Evolutionary conservation across 306 rosid genomes (phyloP).

Genomic region (Acacia melanoxylon): DNA sequence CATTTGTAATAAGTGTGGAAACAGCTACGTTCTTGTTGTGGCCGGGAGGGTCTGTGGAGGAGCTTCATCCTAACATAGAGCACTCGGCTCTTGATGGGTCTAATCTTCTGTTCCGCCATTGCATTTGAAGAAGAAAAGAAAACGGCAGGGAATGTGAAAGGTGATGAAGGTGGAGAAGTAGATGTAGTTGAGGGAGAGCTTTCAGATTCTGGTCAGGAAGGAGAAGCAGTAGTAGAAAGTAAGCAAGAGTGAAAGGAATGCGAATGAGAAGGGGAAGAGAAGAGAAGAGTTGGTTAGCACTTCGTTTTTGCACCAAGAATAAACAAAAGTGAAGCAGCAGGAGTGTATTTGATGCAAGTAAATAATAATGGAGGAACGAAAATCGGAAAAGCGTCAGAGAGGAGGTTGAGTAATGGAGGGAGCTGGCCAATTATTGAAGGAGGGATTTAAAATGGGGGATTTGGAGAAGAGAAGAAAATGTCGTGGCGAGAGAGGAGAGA

Average conservation of each 20-base stretch:
- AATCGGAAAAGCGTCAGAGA: neutral
- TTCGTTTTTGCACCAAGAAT: conserved; percentile 44
- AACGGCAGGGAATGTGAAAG: neutral
- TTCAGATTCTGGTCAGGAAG: conserved; percentile 59
- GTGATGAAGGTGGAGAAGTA: conserved; percentile 9
- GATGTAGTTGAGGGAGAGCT: conserved; percentile 53
- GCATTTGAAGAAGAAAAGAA: conserved; percentile 44
- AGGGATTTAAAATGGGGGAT: neutral
- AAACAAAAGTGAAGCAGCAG: neutral
- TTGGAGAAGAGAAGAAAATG: neutral
- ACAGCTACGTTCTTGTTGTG: conserved; percentile 54
- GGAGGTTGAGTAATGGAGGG: conserved; percentile 5
- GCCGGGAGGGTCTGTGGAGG: conserved; percentile 58
- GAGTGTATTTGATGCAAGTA: neutral
- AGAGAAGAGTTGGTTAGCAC: conserved; percentile 43
- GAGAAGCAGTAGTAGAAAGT: conserved; percentile 55
- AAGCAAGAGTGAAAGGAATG: conserved; percentile 55
- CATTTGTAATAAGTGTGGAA: conserved; percentile 67
- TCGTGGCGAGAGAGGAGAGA: neutral
- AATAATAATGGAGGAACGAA: neutral
- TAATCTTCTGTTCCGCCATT: conserved; percentile 47
- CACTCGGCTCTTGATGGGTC: conserved; percentile 48
- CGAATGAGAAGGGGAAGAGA: neutral
- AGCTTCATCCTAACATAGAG: conserved; percentile 87
- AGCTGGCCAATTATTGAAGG: conserved; percentile 31